These are phyloP conservation scores for Calonectria leucothoes DNA, from an alignment of 2,329 filamentous ascomycete genomes.

Conservation along the genomic window DNA sequence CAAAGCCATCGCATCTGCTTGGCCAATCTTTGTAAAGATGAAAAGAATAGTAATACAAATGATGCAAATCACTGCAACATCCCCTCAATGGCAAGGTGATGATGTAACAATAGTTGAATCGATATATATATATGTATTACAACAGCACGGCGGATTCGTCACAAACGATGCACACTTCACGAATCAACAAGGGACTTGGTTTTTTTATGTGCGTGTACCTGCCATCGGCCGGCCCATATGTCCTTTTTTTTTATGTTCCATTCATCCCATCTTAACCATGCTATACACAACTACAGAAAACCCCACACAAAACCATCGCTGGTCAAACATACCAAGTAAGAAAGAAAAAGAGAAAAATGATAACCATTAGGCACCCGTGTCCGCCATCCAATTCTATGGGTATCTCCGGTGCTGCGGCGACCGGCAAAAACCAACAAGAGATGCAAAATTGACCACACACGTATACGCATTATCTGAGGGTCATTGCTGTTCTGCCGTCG, in stretches of 20 bases:
- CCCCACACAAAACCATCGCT: conserved; percentile 26
- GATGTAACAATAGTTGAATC: not conserved
- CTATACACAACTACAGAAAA: conserved; percentile 21
- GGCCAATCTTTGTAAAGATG: not conserved
- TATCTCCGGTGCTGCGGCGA: conserved; percentile 34
- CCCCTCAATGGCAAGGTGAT: not conserved
- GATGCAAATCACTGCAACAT: not conserved
- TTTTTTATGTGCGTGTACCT: not conserved
- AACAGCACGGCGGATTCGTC: not conserved
- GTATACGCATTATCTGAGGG: not conserved
- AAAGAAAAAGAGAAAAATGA: conserved; percentile 24
- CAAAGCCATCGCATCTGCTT: not conserved
- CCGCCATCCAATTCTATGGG: conserved; percentile 40
- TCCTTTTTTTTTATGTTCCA: conserved; percentile 23
- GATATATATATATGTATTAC: too few species aligned
- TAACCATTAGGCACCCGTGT: conserved; percentile 9
- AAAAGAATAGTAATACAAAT: not conserved
- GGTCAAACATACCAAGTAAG: conserved; percentile 27
- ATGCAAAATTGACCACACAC: conserved; percentile 15
- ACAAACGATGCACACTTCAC: not conserved
- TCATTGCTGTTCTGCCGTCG: not conserved
- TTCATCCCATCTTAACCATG: conserved; percentile 24
- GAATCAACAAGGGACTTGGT: not conserved
- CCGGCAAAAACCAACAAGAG: conserved; percentile 9
- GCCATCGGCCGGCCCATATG: not conserved